A percentile compares a stretch with the other conserved stretches of the same genome.
Conservation (phyloP, 306 rosid genomes). For the Dicorynia guianensis region DNA sequence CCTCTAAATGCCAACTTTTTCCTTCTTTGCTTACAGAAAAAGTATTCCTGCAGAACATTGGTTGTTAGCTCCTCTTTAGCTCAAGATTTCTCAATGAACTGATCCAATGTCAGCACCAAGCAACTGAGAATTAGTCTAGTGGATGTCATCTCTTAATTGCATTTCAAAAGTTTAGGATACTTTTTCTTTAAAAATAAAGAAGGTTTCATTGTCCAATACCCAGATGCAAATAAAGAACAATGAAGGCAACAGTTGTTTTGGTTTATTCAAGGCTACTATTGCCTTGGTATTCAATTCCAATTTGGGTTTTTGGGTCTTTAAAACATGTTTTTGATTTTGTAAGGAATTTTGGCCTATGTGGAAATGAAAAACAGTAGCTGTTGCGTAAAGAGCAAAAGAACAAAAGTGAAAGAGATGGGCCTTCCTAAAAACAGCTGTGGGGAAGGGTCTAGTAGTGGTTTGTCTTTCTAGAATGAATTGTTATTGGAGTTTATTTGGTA, state of each 20-base stretch:
- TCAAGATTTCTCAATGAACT: background rate
- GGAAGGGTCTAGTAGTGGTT: slow-evolving; percentile 41
- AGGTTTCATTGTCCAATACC: no score
- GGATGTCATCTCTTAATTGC: no score
- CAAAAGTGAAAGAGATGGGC: slow-evolving; percentile 29
- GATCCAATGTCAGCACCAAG: background rate
- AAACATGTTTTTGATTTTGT: background rate
- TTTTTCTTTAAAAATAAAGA: background rate
- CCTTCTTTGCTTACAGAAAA: background rate
- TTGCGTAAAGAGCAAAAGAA: slow-evolving; percentile 10
- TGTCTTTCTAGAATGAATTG: slow-evolving; percentile 43
- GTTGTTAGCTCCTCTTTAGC: background rate
- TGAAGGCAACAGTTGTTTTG: background rate
- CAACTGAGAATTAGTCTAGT: background rate
- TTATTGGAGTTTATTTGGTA: slow-evolving; percentile 49
- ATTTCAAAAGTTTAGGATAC: background rate
- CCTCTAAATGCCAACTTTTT: slow-evolving; percentile 29
- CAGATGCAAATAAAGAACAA: no score
- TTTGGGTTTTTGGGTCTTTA: background rate
- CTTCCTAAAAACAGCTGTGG: slow-evolving; percentile 49
- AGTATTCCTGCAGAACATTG: background rate
- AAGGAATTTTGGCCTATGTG: slow-evolving; percentile 9
- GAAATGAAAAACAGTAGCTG: slow-evolving; percentile 17
- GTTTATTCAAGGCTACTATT: background rate
- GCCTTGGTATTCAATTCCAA: background rate